Evolutionary conservation across 1,284 basidiomycete species (phyloP), one percentile per base, ranked within the genome.

Genomic region (Waitea zeae): DNA sequence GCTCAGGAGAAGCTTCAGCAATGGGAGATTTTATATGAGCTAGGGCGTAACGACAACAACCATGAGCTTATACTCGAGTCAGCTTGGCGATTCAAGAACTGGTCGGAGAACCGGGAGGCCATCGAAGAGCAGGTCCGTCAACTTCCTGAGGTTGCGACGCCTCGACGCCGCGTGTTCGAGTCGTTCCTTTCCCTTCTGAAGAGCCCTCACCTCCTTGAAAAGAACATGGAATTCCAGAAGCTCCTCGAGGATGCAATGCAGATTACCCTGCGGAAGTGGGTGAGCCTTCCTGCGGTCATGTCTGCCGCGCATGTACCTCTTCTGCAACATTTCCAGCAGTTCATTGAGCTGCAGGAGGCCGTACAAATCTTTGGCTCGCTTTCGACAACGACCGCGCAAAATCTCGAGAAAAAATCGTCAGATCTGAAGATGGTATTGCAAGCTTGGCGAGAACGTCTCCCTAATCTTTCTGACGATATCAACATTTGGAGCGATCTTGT

Each of bases 401-500:
- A 98, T 48, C 61, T 98, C 40, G 95, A 98, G 55, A 83, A 88
- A 56, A 86, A 93, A 41, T 96, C 89, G 0, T 74, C 77, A 1
- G 95, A 99, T 52, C 66, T 99, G 44, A 99, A 99, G 59, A 78
- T 87, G 63, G 86, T 95, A 36, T 72, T 97, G 37, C 83, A 88
- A 48, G 88, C 92, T 0, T 99, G 95, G 95, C 74, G 95, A 39
- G 95, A 99, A 52, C 77, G 95, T 22, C 63, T 99, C 17, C 95
- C 95, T 2, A 96, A 97, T 53, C 65, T 83, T 40, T 89, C 89
- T 58, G 95, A 99, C 51, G 95, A 98, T 52, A 97, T 99, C 58
- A 92, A 86, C 46, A 83, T 96, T 36, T 99, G 95, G 95, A 92
- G 87, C 44, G 95, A 99, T 52, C 65, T 99, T 9, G 88, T 98